Percentiles rank a stretch among this genome's conserved stretches.
Conservation (phyloP, 257 asterid species). For the Solanum ossicruentum region DNA sequence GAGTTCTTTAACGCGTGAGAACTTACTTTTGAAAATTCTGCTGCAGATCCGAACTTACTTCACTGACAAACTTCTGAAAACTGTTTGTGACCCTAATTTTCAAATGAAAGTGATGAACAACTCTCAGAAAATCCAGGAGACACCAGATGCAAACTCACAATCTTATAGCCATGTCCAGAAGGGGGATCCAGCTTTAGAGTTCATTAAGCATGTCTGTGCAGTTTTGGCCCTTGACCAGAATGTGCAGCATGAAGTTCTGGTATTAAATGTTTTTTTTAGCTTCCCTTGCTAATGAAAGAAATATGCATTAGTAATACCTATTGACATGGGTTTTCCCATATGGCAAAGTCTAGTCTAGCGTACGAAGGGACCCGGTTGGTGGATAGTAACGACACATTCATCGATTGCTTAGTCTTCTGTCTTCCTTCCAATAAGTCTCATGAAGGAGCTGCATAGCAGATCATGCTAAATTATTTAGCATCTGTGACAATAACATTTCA, state of each 20-base stretch:
- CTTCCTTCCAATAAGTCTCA: neutral
- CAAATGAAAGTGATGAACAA: conserved; percentile 29
- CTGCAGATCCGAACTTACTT: conserved; percentile 72
- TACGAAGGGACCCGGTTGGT: neutral
- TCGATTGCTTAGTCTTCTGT: neutral
- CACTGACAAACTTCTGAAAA: conserved; percentile 74
- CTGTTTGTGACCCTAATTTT: conserved; percentile 69
- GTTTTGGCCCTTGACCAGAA: conserved; percentile 87
- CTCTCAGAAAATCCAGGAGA: conserved; percentile 26
- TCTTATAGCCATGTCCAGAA: conserved; percentile 23
- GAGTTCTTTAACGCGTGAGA: neutral
- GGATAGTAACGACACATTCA: neutral
- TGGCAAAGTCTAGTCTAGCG: neutral
- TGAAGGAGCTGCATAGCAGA: neutral
- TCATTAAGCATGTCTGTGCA: conserved; percentile 83
- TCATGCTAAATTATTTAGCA: neutral
- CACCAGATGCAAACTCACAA: conserved; percentile 26
- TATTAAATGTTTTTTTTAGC: conserved; percentile 18
- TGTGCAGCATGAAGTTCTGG: conserved; percentile 97
- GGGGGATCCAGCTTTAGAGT: conserved; percentile 81
- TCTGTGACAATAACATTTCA: neutral
- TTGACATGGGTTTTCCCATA: neutral
- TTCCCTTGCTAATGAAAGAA: neutral
- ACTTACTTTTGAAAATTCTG: neutral
- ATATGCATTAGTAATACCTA: neutral